Percentiles rank a stretch among this genome's conserved stretches.
Conservation (phyloP, 805 yeast species). For the Peterozyma xylosa region DNA sequence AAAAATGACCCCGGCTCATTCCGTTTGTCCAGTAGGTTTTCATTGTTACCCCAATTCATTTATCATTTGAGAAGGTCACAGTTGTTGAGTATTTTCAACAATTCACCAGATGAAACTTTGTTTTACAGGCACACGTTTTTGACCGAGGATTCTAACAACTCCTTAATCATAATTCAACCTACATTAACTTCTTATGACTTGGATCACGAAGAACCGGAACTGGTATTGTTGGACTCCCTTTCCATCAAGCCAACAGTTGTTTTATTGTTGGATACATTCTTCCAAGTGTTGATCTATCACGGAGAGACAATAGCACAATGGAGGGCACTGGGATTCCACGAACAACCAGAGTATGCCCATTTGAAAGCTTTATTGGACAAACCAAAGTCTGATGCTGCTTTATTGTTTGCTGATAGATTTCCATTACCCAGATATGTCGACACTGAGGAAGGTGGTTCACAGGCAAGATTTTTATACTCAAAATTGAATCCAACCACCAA, state of each 20-base stretch:
- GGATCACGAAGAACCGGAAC: conserved; percentile 46
- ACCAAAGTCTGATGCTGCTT: conserved; percentile 61
- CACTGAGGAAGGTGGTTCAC: conserved; percentile 72
- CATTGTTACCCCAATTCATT: conserved; percentile 59
- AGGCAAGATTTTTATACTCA: conserved; percentile 64
- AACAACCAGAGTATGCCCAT: conserved; percentile 49
- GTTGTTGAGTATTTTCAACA: conserved; percentile 58
- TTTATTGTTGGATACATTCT: conserved; percentile 57
- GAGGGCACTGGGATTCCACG: conserved; percentile 59
- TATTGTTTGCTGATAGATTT: conserved; percentile 55
- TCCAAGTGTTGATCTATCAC: conserved; percentile 60
- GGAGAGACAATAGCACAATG: conserved; percentile 63
- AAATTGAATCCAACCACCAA: conserved; percentile 61
- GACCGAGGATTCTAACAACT: conserved; percentile 53
- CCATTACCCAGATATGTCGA: conserved; percentile 69
- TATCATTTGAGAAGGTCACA: conserved; percentile 62
- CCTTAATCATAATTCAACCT: conserved; percentile 65
- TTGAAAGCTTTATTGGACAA: conserved; percentile 52
- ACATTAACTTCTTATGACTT: conserved; percentile 52
- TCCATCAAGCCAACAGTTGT: conserved; percentile 53
- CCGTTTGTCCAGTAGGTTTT: conserved; percentile 38
- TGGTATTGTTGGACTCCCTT: conserved; percentile 56
- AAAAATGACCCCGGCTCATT: conserved; percentile 41
- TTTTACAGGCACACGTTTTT: conserved; percentile 55
- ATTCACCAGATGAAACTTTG: conserved; percentile 68